Evolutionary conservation across 495 filamentous ascomycete species (phyloP).

Genomic region (Aspergillus carlsbadensis): DNA sequence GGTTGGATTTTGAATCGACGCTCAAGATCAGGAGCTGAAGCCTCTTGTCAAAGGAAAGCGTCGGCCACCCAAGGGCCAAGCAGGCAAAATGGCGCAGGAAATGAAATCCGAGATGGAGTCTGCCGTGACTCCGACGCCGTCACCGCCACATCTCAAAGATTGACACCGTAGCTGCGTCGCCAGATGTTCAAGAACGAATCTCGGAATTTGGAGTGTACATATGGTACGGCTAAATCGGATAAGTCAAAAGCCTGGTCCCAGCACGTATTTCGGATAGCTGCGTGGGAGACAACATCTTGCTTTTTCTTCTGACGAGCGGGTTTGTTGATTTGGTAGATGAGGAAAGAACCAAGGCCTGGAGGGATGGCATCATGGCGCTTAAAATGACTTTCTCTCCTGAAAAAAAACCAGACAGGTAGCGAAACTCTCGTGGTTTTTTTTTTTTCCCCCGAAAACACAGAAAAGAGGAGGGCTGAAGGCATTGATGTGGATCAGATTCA

Average conservation of each 20-base stretch:
- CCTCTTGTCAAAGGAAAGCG: too few species aligned
- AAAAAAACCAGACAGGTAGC: background rate
- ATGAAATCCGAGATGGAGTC: too few species aligned
- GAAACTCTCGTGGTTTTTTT: background rate
- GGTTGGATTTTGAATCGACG: too few species aligned
- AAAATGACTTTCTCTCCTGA: too few species aligned
- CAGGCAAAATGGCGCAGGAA: too few species aligned
- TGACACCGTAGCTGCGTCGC: too few species aligned
- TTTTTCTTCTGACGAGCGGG: constrained; percentile 3
- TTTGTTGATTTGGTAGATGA: background rate
- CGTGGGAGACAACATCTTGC: background rate
- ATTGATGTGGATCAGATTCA: background rate
- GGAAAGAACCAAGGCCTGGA: too few species aligned
- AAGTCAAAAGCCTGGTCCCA: background rate
- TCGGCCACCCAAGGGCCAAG: too few species aligned
- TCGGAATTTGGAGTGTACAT: too few species aligned
- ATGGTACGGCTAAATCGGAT: constrained; percentile 1
- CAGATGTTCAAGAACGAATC: too few species aligned
- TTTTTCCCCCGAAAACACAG: background rate
- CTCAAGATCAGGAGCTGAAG: too few species aligned
- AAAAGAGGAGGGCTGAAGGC: background rate
- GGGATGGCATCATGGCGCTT: background rate
- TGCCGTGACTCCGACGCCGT: background rate
- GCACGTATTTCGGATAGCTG: background rate
- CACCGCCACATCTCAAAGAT: background rate